These are phyloP conservation scores for Penicillium nucicola DNA, from an alignment of 495 filamentous ascomycete genomes.

Conservation along the genomic window DNA sequence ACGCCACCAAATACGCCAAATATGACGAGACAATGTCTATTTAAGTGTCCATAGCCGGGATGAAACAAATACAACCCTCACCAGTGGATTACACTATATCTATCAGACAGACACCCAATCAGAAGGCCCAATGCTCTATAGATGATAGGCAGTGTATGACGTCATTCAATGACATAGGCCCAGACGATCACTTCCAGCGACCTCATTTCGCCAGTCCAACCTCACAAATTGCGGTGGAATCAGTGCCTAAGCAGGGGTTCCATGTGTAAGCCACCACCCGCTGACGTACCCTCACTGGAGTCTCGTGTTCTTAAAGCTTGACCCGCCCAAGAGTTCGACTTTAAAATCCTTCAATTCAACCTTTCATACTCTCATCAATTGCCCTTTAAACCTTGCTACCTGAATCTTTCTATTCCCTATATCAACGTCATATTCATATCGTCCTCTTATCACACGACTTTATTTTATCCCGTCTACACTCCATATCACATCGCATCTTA, in stretches of 20 bases:
- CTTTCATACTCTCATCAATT: not conserved
- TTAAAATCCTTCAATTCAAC: not conserved
- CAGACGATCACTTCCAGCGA: not conserved
- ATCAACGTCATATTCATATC: not conserved
- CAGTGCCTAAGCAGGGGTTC: not conserved
- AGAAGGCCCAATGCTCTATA: too few species aligned
- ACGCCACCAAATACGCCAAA: too few species aligned
- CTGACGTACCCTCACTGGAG: constrained; percentile 1
- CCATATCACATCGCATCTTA: not conserved
- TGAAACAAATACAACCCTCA: too few species aligned
- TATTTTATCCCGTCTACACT: too few species aligned
- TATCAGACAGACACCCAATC: too few species aligned
- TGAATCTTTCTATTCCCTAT: not conserved
- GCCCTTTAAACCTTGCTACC: too few species aligned
- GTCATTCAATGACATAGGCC: constrained; percentile 5
- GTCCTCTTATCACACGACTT: not conserved
- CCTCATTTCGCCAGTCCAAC: not conserved
- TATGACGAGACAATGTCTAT: too few species aligned
- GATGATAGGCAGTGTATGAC: not conserved
- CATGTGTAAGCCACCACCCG: not conserved
- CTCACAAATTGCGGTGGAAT: constrained; percentile 4
- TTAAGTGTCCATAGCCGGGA: too few species aligned
- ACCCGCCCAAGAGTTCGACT: not conserved
- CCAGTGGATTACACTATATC: too few species aligned
- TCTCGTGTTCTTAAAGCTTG: constrained; percentile 1